Base-by-base conservation (phyloP, 148 eudicot genomes). In the Salicornia ramosissima region DNA sequence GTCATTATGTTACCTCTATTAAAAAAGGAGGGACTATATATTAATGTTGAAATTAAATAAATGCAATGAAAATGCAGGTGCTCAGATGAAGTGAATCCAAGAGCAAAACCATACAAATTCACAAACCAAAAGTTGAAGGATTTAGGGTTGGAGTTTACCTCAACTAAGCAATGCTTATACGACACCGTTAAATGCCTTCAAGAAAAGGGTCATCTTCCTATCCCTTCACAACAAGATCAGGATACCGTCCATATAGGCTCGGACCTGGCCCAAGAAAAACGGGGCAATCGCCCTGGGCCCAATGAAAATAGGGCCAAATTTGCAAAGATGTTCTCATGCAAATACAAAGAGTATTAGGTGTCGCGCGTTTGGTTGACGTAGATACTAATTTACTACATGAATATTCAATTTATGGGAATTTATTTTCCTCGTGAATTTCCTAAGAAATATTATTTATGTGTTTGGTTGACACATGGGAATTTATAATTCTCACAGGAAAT, bases 81-180 rank as follows among this genome's bases (percentile, higher is more conserved):
- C 75, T 81, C 86, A 18, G 95, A 91, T 77, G 90, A 85, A 68
- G 80, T 76, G 71, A 91, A 78, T 21, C 92, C 95, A 68, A 86
- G 92, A 74, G 88, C 79, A 30, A 78, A 87, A 57, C 86, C 95
- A 0, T 89, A 87, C 81, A 85, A 87, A 55, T 81, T 91, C 73
- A 81, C 97, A 25, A 89, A 89, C 84, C 79, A 91, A 67, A 91
- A 84, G 84, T 82, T 91, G 0, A 89, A 78, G 83, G 92, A 91
- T 18, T 72, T 91, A 78, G 96, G 97, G 0, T 67, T 91, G 40
- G 86, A 91, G 40, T 91, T 91, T 75, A 84, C 82, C 18, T 84
- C 88, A 3, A 87, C 77, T 34, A 91, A 84, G 65, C 90, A 87
- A 68, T 45, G 73, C 61, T 29, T 91, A 50, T 91, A 89, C 60